Evolutionary conservation across 352 stramenopile genomes (phyloP), one percentile per base, ranked within the genome.

Genomic region (Globisporangium carolinianum): DNA sequence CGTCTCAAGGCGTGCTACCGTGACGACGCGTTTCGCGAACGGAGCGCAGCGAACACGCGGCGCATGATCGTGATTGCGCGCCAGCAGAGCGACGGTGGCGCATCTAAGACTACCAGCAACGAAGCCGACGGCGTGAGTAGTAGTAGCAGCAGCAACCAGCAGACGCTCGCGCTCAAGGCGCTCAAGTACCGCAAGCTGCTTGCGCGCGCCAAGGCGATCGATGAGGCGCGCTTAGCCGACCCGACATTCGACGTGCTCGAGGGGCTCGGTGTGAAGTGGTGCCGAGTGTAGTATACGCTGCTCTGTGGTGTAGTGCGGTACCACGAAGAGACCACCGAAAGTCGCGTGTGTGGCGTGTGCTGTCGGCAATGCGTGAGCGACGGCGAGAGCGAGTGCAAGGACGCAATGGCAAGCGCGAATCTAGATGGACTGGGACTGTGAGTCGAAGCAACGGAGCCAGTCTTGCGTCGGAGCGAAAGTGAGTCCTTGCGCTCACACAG

Each of bases 151-250:
- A 24, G 24, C 42, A 67, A 65, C 51, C 61, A 75, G 49, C 58
- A 71, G 10, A 60, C 51, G 43, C 50, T 76, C n/a, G 65, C 68
- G n/a, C 47, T 72, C 32, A 71, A 73, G 49, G 62, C 60, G 17
- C 57, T 76, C 50, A 69, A 70, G 57, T 73, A 71, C 53, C 69
- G 69, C 47, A 71, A 68, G 18, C 55, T 76, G 9, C 55, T 71
- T 2, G 53, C 57, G n/a, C 57, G 56, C n/a, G 57, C 64, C 47
- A 60, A 48, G 32, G 58, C 59, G 18, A 67, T 76, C 56, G 66
- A 73, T 58, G 66, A 68, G 15, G 53, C 54, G 38, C 54, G 49
- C 4, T 51, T 73, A 38, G 48, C 58, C 5, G 66, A 76, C 58
- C 69, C 69, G 39, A 69, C 52, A 48, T 73, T 76, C 47, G 69